phyloP scores from a whole-genome alignment of 2,329 filamentous ascomycete species.

The Xylaria sp. region DNA sequence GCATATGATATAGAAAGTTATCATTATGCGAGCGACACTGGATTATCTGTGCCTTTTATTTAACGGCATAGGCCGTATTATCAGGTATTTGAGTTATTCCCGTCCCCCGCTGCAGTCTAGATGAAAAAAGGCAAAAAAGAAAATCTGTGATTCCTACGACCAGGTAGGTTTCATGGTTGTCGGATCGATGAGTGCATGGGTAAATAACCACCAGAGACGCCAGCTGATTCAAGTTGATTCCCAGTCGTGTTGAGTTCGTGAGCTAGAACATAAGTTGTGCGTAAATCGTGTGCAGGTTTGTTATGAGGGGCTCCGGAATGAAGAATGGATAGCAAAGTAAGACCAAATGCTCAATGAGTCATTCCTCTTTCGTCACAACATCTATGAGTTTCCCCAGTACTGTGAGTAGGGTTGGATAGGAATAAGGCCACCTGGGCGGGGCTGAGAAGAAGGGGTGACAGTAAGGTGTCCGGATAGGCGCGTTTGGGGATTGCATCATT shows the following conservation, averaged over 20 bases:
- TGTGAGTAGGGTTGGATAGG: not conserved
- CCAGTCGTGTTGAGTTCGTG: not conserved
- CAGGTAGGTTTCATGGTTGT: constrained; percentile 8
- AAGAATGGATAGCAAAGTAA: constrained; percentile 8
- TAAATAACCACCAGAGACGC: not conserved
- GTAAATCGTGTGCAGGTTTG: not conserved
- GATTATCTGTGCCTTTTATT: constrained; percentile 6
- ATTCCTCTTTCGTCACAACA: constrained; percentile 11
- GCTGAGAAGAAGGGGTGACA: not conserved
- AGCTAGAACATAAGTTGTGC: constrained; percentile 5
- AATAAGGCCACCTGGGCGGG: not conserved
- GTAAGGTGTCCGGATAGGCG: not conserved
- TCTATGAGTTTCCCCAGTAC: not conserved
- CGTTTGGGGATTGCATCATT: not conserved
- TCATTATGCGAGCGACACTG: constrained; percentile 3
- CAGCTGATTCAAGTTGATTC: constrained; percentile 8
- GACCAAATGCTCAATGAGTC: constrained; percentile 4
- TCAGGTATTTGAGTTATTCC: constrained; percentile 13
- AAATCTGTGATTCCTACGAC: constrained; percentile 21
- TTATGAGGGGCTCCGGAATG: not conserved
- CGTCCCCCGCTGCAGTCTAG: constrained; percentile 20
- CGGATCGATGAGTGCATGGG: constrained; percentile 2
- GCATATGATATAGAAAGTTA: constrained; percentile 2
- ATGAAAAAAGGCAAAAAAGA: constrained; percentile 10
- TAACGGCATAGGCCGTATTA: constrained; percentile 8